These are phyloP conservation scores for Podosphaera fusca DNA, from an alignment of 2,329 filamentous ascomycete genomes.

Conservation along the genomic window DNA sequence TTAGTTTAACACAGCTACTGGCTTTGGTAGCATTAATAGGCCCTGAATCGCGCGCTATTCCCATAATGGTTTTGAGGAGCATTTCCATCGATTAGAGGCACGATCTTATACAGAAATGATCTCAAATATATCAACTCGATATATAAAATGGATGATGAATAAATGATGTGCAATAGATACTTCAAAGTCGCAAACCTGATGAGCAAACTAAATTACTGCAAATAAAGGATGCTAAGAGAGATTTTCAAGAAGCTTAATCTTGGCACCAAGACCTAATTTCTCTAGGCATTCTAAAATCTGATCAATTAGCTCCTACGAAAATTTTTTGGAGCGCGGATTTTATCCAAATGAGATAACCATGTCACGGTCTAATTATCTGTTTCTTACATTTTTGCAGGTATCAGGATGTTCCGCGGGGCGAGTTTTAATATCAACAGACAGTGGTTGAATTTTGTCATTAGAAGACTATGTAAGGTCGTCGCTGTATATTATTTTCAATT, in stretches of 20 bases:
- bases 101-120: too few relatives aligned
- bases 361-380: not conserved
- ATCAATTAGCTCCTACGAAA: not conserved
- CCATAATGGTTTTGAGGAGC: too few relatives aligned
- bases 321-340: not conserved
- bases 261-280: not conserved
- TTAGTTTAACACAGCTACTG: too few relatives aligned
- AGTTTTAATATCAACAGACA: not conserved
- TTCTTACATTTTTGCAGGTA: not conserved
- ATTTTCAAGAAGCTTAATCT: not conserved
- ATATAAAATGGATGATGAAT: too few relatives aligned
- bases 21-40: too few relatives aligned
- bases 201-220: not conserved
- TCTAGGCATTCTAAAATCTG: not conserved
- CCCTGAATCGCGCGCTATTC: too few relatives aligned
- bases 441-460: not conserved
- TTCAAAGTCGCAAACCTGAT: not conserved
- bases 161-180: too few relatives aligned
- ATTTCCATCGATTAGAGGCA: too few relatives aligned
- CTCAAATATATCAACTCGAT: too few relatives aligned
- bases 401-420: not conserved
- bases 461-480: not conserved
- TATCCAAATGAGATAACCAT: not conserved
- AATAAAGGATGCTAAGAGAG: not conserved
- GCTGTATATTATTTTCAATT: not conserved